Conservation (phyloP, 305 asterid genomes). For the Lippia alba region DNA sequence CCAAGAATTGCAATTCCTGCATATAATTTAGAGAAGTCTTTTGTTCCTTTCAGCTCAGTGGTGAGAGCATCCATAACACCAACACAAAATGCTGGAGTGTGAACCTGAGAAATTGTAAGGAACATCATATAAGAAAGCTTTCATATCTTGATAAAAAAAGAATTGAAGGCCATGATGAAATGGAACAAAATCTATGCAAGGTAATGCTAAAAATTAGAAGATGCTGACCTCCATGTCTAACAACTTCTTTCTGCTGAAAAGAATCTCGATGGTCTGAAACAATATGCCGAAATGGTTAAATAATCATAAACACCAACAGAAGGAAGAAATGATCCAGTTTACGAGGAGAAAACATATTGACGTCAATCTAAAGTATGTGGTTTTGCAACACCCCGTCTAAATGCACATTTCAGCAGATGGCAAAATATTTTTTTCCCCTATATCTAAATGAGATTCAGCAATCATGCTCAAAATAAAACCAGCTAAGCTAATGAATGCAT, state of each 20-base stretch:
- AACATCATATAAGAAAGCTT: conserved; percentile 19
- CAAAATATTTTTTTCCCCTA: no score
- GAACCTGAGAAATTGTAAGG: conserved; percentile 54
- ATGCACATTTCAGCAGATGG: no score
- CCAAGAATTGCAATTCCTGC: conserved; percentile 93
- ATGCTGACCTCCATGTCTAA: conserved; percentile 84
- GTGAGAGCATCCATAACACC: conserved; percentile 72
- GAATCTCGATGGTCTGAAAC: conserved; percentile 90
- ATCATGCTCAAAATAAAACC: not conserved
- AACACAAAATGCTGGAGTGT: conserved; percentile 68
- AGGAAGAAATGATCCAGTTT: not conserved
- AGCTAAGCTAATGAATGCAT: not conserved
- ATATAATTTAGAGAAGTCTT: conserved; percentile 77
- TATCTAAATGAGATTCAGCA: not conserved
- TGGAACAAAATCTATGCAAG: conserved; percentile 9
- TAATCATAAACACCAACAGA: not conserved
- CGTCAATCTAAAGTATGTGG: no score
- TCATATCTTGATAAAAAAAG: not conserved
- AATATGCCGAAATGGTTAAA: conserved; percentile 33
- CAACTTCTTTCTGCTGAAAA: conserved; percentile 80
- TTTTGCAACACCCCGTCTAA: no score
- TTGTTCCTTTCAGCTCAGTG: conserved; percentile 79
- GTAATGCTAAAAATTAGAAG: conserved; percentile 21
- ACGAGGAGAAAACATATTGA: conserved; percentile 1
- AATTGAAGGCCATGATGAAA: not conserved